These are phyloP conservation scores for Wickerhamomyces queroliae DNA, from an alignment of 805 yeast species.

Conservation along the genomic window DNA sequence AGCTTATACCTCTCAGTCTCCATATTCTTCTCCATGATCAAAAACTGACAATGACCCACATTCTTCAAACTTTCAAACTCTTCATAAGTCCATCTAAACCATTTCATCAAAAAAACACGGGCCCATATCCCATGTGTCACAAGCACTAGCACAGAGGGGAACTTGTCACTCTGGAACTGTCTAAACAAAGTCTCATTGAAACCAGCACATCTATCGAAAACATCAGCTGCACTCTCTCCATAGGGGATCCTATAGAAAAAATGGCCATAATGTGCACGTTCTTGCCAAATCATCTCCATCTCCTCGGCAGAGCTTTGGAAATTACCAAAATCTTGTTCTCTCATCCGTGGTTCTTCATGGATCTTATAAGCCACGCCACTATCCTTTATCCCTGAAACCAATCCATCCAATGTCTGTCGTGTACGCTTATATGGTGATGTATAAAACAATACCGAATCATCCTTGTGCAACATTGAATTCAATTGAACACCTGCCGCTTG, in stretches of 20 bases:
- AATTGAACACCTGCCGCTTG: conserved; percentile 51
- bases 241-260: conserved; percentile 86
- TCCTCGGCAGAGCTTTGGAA: conserved; percentile 73
- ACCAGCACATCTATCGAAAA: conserved; percentile 84
- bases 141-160: conserved; percentile 76
- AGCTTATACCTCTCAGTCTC: conserved; percentile 47
- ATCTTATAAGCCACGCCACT: conserved; percentile 44
- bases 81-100: conserved; percentile 93
- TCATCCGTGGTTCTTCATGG: conserved; percentile 83
- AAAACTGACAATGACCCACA: conserved; percentile 78
- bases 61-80: conserved; percentile 79
- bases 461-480: conserved; percentile 33
- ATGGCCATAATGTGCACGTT: conserved; percentile 83
- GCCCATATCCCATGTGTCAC: conserved; percentile 96
- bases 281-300: conserved; percentile 80
- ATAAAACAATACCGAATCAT: conserved; percentile 63
- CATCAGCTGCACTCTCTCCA: conserved; percentile 96
- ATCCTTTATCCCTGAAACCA: conserved; percentile 48
- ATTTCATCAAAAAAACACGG: conserved; percentile 85
- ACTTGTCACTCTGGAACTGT: conserved; percentile 62
- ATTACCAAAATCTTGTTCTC: conserved; percentile 95
- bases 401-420: conserved; percentile 73
- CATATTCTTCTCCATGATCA: conserved; percentile 63
- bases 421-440: conserved; percentile 87
- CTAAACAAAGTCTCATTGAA: conserved; percentile 84